These are phyloP conservation scores for Brassica carinata DNA, from an alignment of 345 rosid species.

Conservation along the genomic window DNA sequence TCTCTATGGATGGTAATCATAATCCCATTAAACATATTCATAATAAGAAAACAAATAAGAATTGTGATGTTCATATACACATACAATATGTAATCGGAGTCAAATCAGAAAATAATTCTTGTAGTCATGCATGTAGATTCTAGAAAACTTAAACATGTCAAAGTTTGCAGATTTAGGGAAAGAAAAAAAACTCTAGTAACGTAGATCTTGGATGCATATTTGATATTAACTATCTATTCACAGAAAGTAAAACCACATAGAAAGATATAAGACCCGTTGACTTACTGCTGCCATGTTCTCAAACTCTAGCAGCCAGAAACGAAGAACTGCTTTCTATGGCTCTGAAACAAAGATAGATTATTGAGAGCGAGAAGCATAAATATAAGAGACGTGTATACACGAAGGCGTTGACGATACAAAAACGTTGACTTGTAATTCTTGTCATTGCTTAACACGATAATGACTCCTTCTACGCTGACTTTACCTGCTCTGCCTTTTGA, in stretches of 20 bases:
- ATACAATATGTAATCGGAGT: background rate
- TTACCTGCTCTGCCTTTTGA: background rate
- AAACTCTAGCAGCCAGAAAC: constrained; percentile 10
- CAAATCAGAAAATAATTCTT: background rate
- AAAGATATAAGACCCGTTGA: background rate
- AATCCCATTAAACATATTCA: background rate
- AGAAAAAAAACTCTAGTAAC: background rate
- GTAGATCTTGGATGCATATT: background rate
- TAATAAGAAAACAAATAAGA: background rate
- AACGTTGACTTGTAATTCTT: constrained; percentile 24
- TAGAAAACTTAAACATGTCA: background rate
- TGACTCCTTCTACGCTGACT: constrained; percentile 19
- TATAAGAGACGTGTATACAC: constrained; percentile 36
- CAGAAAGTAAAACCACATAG: background rate
- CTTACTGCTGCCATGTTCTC: constrained; percentile 39
- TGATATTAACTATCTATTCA: background rate
- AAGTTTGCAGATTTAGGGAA: background rate
- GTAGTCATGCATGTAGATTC: background rate
- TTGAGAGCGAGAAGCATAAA: background rate
- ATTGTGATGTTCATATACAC: background rate
- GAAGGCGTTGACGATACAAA: constrained; percentile 32
- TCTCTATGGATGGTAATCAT: background rate
- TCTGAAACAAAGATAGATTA: background rate
- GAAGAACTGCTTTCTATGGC: constrained; percentile 9
- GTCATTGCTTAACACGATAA: constrained; percentile 1